Conservation (phyloP, 78 protist genomes). For the Dictyostelium citrinum region DNA sequence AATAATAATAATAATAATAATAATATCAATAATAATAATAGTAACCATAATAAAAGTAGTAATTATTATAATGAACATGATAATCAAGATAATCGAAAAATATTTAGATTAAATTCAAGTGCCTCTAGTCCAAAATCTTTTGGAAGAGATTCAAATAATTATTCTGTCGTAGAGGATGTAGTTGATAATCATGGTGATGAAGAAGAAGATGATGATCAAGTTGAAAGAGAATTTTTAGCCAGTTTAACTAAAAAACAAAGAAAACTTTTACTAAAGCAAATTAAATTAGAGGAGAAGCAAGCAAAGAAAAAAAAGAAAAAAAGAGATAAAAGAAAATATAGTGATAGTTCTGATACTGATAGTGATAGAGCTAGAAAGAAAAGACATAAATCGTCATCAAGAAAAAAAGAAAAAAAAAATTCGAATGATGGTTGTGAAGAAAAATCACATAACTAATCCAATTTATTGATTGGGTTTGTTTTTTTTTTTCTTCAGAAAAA, state of each 20-base stretch:
- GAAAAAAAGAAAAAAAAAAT: not conserved
- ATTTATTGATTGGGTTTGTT: not conserved
- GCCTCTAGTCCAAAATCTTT: slow-evolving; percentile 3
- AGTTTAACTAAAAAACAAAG: slow-evolving; percentile 55
- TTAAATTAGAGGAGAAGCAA: slow-evolving; percentile 58
- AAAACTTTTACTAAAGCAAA: slow-evolving; percentile 49
- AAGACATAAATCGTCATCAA: slow-evolving; percentile 10
- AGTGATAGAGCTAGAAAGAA: not conserved
- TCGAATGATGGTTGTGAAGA: not conserved
- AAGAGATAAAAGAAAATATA: not conserved
- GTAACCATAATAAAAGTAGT: not conserved
- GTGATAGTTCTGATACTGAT: not conserved
- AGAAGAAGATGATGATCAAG: slow-evolving; percentile 47
- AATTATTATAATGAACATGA: not conserved
- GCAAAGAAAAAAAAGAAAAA: slow-evolving; percentile 23
- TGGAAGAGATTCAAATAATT: not conserved
- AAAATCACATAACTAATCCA: not conserved
- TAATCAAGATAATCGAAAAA: not conserved
- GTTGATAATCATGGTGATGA: not conserved
- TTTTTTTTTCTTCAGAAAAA: not conserved
- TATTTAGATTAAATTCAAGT: slow-evolving; percentile 5
- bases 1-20: not conserved
- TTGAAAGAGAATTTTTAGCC: slow-evolving; percentile 61
- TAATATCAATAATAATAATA: not conserved
- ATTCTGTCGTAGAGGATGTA: not conserved